Conservation (phyloP, 768 basidiomycete species). For the Auricularia sp. region DNA sequence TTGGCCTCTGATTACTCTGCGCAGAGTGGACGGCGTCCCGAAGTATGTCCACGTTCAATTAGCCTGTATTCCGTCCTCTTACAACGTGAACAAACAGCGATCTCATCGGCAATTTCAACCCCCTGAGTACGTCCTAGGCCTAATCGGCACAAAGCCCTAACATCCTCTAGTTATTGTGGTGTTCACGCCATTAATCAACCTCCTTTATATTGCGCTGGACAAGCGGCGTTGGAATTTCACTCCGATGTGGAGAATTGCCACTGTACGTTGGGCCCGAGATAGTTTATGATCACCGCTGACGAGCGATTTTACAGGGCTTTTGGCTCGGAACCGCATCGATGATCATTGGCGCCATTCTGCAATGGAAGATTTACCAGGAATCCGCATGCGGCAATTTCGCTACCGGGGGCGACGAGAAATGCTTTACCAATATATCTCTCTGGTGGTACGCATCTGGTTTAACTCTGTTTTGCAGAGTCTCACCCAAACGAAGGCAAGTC, state of each 20-base stretch:
- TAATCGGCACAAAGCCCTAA: not conserved
- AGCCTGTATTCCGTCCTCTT: no score
- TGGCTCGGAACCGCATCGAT: conserved; percentile 11
- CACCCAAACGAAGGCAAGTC: conserved; percentile 11
- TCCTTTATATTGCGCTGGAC: conserved; percentile 17
- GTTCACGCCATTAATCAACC: conserved; percentile 19
- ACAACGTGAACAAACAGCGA: conserved; percentile 5
- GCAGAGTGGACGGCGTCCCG: conserved; percentile 16
- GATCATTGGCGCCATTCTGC: conserved; percentile 20
- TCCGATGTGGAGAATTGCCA: conserved; percentile 14
- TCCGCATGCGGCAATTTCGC: conserved; percentile 22
- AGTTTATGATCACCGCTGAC: no score
- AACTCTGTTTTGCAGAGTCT: not conserved
- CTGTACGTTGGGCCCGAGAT: not conserved
- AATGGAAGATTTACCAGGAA: conserved; percentile 20
- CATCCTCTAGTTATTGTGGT: conserved; percentile 11
- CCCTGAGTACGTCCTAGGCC: conserved; percentile 7
- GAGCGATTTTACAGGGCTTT: conserved; percentile 7
- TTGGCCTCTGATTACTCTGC: not conserved
- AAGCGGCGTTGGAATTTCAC: conserved; percentile 16
- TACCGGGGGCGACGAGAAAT: conserved; percentile 12
- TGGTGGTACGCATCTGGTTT: conserved; percentile 5
- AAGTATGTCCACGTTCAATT: conserved; percentile 6
- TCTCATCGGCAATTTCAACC: conserved; percentile 20
- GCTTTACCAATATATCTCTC: conserved; percentile 13